phyloP scores from a whole-genome alignment of 495 filamentous ascomycete species.

The Polyplosphaeria fusca region DNA sequence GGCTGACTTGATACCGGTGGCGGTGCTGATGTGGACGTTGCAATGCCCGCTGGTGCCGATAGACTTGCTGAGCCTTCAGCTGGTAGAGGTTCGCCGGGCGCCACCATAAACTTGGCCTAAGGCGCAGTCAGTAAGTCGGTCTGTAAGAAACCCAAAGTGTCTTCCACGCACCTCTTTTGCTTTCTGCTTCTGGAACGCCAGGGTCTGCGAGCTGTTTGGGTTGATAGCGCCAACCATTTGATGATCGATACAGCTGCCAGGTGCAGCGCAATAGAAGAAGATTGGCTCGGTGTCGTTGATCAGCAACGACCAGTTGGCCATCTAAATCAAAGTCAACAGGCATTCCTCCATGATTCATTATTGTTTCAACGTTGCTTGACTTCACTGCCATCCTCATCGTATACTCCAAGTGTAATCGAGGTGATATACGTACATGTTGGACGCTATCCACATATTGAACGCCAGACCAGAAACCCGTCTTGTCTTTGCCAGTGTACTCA shows the following conservation, averaged over 20 bases:
- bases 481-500: conserved; percentile 45
- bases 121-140: no score
- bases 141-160: no score
- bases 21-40: conserved; percentile 2
- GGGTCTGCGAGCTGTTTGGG: conserved; percentile 35
- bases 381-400: no score
- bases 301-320: conserved; percentile 46
- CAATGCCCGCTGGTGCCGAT: not conserved
- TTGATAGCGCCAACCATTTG: conserved; percentile 51
- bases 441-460: conserved; percentile 42
- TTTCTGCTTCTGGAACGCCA: conserved; percentile 33
- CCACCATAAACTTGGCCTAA: conserved; percentile 41
- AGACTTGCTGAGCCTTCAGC: conserved; percentile 31
- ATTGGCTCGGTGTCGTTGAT: conserved; percentile 59
- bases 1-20: conserved; percentile 17
- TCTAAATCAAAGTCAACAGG: no score
- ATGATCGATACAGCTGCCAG: conserved; percentile 42
- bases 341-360: no score
- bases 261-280: conserved; percentile 60
- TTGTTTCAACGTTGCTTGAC: no score
- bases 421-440: conserved; percentile 20
- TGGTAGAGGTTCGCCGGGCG: conserved; percentile 44
- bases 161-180: no score
- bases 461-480: conserved; percentile 50
- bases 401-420: no score